A percentile compares a stretch with the other conserved stretches of the same genome.
Conservation (phyloP, 345 rosid species). For the Diplotaxis tenuifolia region DNA sequence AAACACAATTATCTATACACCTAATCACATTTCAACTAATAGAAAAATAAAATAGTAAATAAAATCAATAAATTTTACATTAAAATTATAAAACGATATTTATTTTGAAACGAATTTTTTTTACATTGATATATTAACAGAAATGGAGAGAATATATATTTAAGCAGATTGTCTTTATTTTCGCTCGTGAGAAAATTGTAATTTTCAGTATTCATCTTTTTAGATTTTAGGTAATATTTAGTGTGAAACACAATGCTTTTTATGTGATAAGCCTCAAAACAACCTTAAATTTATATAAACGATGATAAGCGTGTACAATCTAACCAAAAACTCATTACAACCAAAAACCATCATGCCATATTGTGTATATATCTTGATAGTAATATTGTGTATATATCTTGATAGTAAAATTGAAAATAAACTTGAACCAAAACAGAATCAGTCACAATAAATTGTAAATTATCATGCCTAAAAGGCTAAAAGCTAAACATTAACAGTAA, state of each 20-base stretch:
- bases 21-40: too few relatives aligned
- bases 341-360: not conserved
- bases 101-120: too few relatives aligned
- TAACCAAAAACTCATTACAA: not conserved
- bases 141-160: too few relatives aligned
- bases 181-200: not conserved
- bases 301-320: not conserved
- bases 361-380: not conserved
- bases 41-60: too few relatives aligned
- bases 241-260: not conserved
- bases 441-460: not conserved
- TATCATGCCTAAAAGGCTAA: not conserved
- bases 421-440: not conserved
- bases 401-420: not conserved
- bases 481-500: not conserved
- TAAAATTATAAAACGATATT: too few relatives aligned
- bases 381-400: not conserved
- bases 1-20: too few relatives aligned
- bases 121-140: too few relatives aligned
- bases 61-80: too few relatives aligned
- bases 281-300: not conserved
- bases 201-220: not conserved
- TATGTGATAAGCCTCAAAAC: not conserved
- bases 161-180: too few relatives aligned
- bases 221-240: not conserved